A percentile compares a stretch with the other conserved stretches of the same genome.
These are phyloP conservation scores for Penicillium sp. DNA, from an alignment of 2,329 filamentous ascomycete species.

Conservation along the genomic window DNA sequence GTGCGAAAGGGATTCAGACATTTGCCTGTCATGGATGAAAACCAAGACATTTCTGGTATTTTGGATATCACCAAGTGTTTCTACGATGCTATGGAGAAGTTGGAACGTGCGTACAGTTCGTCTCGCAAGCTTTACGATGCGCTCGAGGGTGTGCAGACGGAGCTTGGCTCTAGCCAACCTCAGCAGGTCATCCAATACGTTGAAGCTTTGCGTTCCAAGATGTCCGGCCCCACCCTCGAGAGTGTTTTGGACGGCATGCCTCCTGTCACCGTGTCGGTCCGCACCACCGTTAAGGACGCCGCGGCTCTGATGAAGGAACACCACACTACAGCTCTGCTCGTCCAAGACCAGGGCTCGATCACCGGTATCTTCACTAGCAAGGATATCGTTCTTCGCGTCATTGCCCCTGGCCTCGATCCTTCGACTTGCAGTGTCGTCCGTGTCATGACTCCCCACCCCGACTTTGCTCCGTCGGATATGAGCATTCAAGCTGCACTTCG, in stretches of 20 bases:
- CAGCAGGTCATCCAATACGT: slow-evolving; percentile 99
- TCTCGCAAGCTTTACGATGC: slow-evolving; percentile 98
- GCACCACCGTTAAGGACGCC: slow-evolving; percentile 94
- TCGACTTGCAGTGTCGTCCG: slow-evolving; percentile 94
- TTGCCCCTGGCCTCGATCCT: slow-evolving; percentile 92
- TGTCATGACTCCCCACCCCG: slow-evolving; percentile 98
- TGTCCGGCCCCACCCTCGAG: slow-evolving; percentile 96
- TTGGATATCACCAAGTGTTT: slow-evolving; percentile 99
- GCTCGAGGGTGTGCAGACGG: slow-evolving; percentile 93
- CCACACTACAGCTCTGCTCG: slow-evolving; percentile 91
- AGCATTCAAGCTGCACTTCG: slow-evolving; percentile 95
- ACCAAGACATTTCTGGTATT: slow-evolving; percentile 97
- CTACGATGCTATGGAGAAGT: slow-evolving; percentile 99
- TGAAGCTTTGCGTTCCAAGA: slow-evolving; percentile 88
- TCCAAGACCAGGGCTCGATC: slow-evolving; percentile 94
- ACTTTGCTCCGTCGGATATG: slow-evolving; percentile 99
- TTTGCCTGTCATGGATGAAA: slow-evolving; percentile 98
- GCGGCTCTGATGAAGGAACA: slow-evolving; percentile 97
- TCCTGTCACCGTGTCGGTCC: slow-evolving; percentile 89
- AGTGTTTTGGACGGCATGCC: slow-evolving; percentile 88
- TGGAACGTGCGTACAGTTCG: slow-evolving; percentile 94
- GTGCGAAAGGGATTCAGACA: slow-evolving; percentile 97
- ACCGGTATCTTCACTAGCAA: slow-evolving; percentile 99
- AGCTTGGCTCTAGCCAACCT: slow-evolving; percentile 90
- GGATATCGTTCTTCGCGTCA: slow-evolving; percentile 95